Evolutionary conservation across 2,329 filamentous ascomycete species (phyloP).

Genomic region (Fusarium nisikadoi): DNA sequence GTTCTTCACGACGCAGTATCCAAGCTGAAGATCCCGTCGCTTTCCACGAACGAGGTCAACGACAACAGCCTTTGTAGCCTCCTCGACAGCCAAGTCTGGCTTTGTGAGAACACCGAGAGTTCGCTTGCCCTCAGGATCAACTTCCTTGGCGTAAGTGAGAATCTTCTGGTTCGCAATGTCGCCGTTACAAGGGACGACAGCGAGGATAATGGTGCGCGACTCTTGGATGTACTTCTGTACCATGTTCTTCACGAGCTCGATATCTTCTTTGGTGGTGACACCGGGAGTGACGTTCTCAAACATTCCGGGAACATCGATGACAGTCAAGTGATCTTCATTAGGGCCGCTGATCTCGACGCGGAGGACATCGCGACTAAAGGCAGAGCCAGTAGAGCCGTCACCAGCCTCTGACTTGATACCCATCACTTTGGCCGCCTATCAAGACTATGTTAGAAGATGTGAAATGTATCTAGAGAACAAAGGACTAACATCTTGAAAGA

Average conservation of each 20-base stretch:
- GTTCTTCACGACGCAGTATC: constrained; percentile 62
- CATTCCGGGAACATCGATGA: constrained; percentile 67
- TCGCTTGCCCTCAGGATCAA: constrained; percentile 53
- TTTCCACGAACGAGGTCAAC: constrained; percentile 56
- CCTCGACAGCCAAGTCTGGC: constrained; percentile 63
- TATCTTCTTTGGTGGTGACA: constrained; percentile 58
- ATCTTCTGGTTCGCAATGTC: constrained; percentile 57
- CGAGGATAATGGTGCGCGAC: constrained; percentile 60
- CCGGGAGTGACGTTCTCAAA: constrained; percentile 52
- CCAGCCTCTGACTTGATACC: constrained; percentile 50
- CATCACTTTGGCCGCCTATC: constrained; percentile 56
- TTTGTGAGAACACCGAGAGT: constrained; percentile 67
- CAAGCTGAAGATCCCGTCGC: constrained; percentile 55
- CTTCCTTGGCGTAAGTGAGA: constrained; percentile 49
- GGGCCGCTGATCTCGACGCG: constrained; percentile 57
- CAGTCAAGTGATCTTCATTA: constrained; percentile 57
- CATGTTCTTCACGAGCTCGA: constrained; percentile 58
- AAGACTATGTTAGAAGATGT: neutral
- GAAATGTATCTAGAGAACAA: rapidly evolving
- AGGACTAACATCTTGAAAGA: constrained; percentile 54
- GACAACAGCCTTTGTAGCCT: constrained; percentile 50
- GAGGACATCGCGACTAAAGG: constrained; percentile 60
- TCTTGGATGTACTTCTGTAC: constrained; percentile 59
- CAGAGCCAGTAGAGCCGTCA: constrained; percentile 27
- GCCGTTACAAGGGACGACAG: constrained; percentile 55